phyloP scores from a whole-genome alignment of 768 basidiomycete species.

The Kwoniella botswanensis region DNA sequence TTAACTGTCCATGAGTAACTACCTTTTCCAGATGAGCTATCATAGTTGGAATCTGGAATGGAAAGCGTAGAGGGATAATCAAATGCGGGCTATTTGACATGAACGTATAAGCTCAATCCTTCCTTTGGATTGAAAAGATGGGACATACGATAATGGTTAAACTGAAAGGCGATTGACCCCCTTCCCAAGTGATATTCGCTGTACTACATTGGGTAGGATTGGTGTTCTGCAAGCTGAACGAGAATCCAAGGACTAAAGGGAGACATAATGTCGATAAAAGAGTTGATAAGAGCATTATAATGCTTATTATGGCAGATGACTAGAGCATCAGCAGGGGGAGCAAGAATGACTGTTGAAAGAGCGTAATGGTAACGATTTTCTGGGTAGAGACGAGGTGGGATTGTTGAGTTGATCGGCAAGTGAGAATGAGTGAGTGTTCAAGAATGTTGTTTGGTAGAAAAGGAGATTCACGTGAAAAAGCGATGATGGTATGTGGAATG shows the following conservation, averaged over 20 bases:
- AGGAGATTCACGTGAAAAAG: not conserved
- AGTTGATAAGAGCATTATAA: constrained; percentile 19
- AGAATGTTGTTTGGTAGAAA: not conserved
- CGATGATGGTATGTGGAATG: not conserved
- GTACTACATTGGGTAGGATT: constrained; percentile 31
- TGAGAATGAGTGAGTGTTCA: not conserved
- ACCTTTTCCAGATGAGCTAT: constrained; percentile 22
- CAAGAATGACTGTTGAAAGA: not conserved
- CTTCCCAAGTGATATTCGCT: constrained; percentile 37
- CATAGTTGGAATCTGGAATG: constrained; percentile 37
- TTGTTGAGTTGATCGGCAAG: too few relatives aligned
- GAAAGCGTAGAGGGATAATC: constrained; percentile 47
- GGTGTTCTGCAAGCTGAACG: constrained; percentile 22
- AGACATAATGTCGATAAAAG: constrained; percentile 14
- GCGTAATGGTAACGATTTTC: not conserved
- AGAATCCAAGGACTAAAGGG: constrained; percentile 21
- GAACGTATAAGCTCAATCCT: too few relatives aligned
- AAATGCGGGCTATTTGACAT: constrained; percentile 38
- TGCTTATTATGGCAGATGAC: not conserved
- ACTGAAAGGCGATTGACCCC: constrained; percentile 43
- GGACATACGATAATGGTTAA: constrained; percentile 42
- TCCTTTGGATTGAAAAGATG: too few relatives aligned
- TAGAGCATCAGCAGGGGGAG: not conserved
- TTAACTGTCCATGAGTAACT: constrained; percentile 45
- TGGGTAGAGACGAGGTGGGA: not conserved